phyloP scores from a whole-genome alignment of 352 stramenopile genomes.

The Globisporangium parvum region DNA sequence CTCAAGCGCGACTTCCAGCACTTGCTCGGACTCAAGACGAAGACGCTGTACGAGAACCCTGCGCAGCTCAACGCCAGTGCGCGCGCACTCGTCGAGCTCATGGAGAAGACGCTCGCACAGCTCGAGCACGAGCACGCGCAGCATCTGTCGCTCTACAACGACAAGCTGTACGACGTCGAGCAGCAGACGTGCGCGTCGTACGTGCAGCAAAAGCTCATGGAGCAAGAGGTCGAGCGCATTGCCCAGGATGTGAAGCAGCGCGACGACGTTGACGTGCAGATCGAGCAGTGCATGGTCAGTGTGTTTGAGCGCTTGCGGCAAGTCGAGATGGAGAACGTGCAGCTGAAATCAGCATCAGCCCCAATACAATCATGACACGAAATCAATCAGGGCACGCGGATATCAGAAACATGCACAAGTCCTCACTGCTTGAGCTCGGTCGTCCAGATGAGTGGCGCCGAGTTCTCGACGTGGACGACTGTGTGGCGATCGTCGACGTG shows the following conservation, averaged over 20 bases:
- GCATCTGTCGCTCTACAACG: conserved; percentile 36
- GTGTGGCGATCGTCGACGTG: conserved; percentile 36
- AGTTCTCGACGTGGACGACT: conserved; percentile 61
- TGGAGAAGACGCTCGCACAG: conserved; percentile 35
- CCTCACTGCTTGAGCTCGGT: conserved; percentile 65
- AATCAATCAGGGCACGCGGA: not conserved
- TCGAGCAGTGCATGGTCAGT: conserved; percentile 48
- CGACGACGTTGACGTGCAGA: conserved; percentile 42
- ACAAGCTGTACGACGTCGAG: conserved; percentile 43
- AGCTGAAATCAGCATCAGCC: conserved; percentile 17
- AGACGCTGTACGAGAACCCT: conserved; percentile 28
- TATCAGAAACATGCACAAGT: not conserved
- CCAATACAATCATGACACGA: not conserved
- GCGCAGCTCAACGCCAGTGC: conserved; percentile 26
- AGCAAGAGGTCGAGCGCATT: conserved; percentile 37
- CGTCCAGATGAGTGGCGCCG: conserved; percentile 86
- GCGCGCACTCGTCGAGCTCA: conserved; percentile 28
- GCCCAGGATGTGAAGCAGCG: conserved; percentile 32
- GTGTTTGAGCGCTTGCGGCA: conserved; percentile 51
- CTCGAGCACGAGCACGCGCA: conserved; percentile 33
- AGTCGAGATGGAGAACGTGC: conserved; percentile 41
- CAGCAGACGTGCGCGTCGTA: conserved; percentile 51
- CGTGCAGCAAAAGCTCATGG: conserved; percentile 35
- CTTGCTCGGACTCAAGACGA: conserved; percentile 35
- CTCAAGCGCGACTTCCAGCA: conserved; percentile 48